Base-by-base conservation (phyloP, 1,284 basidiomycete species). In the Sphaerobolus stellatus region DNA sequence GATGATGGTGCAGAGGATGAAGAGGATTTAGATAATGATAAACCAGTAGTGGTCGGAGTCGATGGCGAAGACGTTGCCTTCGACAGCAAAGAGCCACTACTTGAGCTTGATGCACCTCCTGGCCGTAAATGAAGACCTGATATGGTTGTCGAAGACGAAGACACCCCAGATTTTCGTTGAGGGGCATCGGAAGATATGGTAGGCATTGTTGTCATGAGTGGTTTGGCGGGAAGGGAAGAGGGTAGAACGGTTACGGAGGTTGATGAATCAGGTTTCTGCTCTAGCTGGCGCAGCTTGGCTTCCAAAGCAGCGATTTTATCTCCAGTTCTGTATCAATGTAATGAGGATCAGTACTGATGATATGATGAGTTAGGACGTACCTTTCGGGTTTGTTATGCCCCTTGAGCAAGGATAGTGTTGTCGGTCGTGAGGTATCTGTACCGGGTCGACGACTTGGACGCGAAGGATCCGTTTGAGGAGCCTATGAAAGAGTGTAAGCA, bases 221-320 rank as follows among this genome's bases (percentile, higher is more conserved):
- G 52, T 18, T 54, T 54, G 30, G 24, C 34, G 31, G 52, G 52
- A 28, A 54, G 43, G 11, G 52, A 54, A 11, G 52, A 54, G 8
- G 52, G 52, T 20, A 46, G 30, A 20, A 54, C 44, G 18, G 44
- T 36, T 24, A 48, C 43, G 7, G 56, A 46, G 4, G 44, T 22
- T 14, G 45, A 48, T 1, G 52, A 34, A 1, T n/a, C 9, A 7
- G 51, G 47, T 31, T 57, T 57, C 18, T 60, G 58, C 61, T 84
- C 82, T 81, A 97, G 83, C 59, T 91, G 82, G 8, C 84, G 82
- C 20, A 98, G 76, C 70, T 98, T 98, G 4, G 95, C 95, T 70
- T 98, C 96, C 80, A 98, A 89, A 58, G 89, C 84, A 2, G 94
- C 93, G 62, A 98, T 98, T 72, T 97, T 97, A 59, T 86, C 86